phyloP scores from a whole-genome alignment of 164 flowering plant species.

The Nymphaea colorata region DNA sequence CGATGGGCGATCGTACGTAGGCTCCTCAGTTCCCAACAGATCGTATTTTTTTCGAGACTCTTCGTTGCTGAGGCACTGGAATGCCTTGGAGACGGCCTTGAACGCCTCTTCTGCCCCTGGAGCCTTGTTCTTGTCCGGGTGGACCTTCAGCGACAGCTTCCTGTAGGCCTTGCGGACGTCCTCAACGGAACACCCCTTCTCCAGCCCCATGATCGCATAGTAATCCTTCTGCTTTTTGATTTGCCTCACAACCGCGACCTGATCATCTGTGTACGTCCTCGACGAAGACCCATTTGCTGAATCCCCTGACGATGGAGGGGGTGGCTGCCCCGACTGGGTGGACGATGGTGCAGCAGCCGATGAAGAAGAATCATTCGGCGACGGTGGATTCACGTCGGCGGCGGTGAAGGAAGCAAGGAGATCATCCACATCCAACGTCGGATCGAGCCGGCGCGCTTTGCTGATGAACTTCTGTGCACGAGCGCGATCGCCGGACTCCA shows the following conservation, averaged over 20 bases:
- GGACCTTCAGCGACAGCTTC: conserved; percentile 79
- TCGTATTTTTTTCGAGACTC: conserved; percentile 64
- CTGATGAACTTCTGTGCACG: conserved; percentile 65
- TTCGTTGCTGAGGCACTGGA: conserved; percentile 74
- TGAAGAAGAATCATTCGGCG: conserved; percentile 1
- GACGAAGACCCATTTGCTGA: conserved; percentile 21
- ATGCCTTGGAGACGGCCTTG: conserved; percentile 82
- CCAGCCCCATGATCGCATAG: conserved; percentile 73
- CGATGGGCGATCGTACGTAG: conserved; percentile 31
- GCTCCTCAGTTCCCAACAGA: conserved; percentile 50
- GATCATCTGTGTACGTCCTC: conserved; percentile 55
- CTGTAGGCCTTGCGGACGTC: conserved; percentile 80
- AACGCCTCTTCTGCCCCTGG: conserved; percentile 96
- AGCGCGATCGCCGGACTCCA: conserved; percentile 42
- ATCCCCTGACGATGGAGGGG: conserved; percentile 13
- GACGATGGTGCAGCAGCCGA: background rate
- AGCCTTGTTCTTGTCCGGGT: conserved; percentile 86
- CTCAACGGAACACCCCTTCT: conserved; percentile 54
- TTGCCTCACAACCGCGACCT: conserved; percentile 53
- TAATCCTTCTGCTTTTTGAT: conserved; percentile 71
- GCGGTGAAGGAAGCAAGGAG: conserved; percentile 25
- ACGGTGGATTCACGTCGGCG: conserved; percentile 7
- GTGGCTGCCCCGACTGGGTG: background rate
- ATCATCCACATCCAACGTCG: conserved; percentile 49
- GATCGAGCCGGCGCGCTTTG: conserved; percentile 82